phyloP scores from a whole-genome alignment of 169 alveolate genomes.

The Neospora caninum region DNA sequence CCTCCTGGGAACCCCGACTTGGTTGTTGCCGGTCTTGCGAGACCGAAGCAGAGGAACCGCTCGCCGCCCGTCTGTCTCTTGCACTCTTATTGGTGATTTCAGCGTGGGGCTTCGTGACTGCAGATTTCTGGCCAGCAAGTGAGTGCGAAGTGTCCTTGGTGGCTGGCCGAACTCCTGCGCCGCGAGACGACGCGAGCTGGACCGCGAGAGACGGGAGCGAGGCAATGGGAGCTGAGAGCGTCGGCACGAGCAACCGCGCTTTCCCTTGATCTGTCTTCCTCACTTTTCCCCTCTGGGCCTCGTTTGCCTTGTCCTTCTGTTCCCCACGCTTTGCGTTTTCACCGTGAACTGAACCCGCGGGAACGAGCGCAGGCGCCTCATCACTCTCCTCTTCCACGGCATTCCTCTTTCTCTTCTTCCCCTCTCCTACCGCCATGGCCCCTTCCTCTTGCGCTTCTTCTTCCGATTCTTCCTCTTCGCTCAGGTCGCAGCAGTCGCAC shows the following conservation, averaged over 20 bases:
- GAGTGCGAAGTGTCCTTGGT: background rate
- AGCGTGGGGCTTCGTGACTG: too few species aligned
- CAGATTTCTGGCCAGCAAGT: too few species aligned
- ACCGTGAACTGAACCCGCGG: background rate
- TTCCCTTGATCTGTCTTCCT: background rate
- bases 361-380: constrained; percentile 36
- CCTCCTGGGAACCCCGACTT: background rate
- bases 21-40: background rate
- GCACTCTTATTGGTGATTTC: too few species aligned
- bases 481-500: background rate
- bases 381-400: background rate
- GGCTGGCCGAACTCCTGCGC: background rate
- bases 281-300: too few species aligned
- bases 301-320: too few species aligned
- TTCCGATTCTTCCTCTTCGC: background rate
- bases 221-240: background rate
- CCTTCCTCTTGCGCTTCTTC: background rate
- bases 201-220: constrained; percentile 29
- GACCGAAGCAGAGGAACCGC: too few species aligned
- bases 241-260: background rate
- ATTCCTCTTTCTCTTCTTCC: constrained; percentile 4
- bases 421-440: background rate
- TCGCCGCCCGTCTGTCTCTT: too few species aligned
- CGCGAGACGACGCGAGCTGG: background rate
- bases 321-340: too few species aligned